Conservation (phyloP, 306 rosid genomes). For the Cucurbita ficifolia region DNA sequence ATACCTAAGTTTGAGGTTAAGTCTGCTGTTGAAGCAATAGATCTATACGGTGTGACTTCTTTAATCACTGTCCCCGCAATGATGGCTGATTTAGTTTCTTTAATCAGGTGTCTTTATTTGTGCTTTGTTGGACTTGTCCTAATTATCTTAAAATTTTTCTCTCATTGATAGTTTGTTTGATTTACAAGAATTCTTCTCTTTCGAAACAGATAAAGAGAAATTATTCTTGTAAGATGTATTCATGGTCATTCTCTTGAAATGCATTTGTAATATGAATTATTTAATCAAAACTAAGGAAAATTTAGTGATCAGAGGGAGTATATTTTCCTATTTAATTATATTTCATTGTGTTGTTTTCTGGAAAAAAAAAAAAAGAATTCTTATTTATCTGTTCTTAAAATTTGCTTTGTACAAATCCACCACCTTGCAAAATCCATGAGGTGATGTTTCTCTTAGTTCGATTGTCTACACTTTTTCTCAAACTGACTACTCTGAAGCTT, state of each 20-base stretch:
- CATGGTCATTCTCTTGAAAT: background rate
- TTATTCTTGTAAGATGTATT: background rate
- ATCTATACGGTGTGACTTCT: slow-evolving; percentile 47
- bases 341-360: background rate
- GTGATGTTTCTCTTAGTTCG: background rate
- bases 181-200: background rate
- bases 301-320: background rate
- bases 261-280: background rate
- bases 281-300: background rate
- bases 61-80: slow-evolving; percentile 88
- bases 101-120: slow-evolving; percentile 33
- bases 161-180: background rate
- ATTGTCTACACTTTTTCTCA: background rate
- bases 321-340: background rate
- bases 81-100: slow-evolving; percentile 45
- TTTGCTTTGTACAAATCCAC: background rate
- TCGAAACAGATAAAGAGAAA: background rate
- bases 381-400: background rate
- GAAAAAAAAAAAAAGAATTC: background rate
- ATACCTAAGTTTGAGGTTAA: slow-evolving; percentile 61
- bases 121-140: background rate
- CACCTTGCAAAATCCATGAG: background rate
- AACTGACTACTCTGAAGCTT: background rate
- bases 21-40: slow-evolving; percentile 38
- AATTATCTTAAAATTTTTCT: background rate